These are phyloP conservation scores for Stephania cephalantha DNA, from an alignment of 164 flowering plant species.

Conservation along the genomic window DNA sequence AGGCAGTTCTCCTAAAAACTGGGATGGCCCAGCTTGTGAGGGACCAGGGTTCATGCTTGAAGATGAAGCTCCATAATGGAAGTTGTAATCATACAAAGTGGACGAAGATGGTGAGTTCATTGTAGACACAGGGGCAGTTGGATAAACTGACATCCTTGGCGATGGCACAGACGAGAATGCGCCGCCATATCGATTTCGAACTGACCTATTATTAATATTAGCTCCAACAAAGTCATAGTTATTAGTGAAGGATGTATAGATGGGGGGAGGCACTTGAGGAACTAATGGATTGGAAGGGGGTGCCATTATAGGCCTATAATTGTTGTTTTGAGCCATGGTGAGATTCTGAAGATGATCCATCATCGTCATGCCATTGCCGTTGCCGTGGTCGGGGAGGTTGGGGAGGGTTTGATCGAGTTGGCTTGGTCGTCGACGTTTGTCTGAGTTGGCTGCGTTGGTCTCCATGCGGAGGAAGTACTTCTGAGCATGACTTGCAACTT, in stretches of 20 bases:
- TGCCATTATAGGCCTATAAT: slow-evolving; percentile 3
- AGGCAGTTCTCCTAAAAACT: no score
- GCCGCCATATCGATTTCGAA: no score
- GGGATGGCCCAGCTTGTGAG: no score
- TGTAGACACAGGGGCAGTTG: neutral
- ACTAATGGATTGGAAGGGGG: neutral
- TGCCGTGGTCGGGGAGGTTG: neutral
- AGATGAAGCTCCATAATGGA: no score
- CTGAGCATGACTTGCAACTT: slow-evolving; percentile 32
- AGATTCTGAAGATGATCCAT: neutral
- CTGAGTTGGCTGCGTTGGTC: neutral
- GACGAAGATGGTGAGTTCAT: neutral
- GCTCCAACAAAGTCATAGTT: neutral
- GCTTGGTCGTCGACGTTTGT: neutral
- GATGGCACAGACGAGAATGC: neutral
- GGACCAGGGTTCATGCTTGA: neutral
- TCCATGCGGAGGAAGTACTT: slow-evolving; percentile 16
- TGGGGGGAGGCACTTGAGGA: no score
- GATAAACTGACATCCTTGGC: neutral
- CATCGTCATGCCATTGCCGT: neutral
- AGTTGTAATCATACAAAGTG: no score
- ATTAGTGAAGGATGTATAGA: neutral
- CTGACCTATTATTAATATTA: neutral
- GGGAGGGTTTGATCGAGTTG: slow-evolving; percentile 11
- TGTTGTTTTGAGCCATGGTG: neutral